These are phyloP conservation scores for Venturiaceae sp. DNA, from an alignment of 2,329 filamentous ascomycete genomes.

Conservation along the genomic window DNA sequence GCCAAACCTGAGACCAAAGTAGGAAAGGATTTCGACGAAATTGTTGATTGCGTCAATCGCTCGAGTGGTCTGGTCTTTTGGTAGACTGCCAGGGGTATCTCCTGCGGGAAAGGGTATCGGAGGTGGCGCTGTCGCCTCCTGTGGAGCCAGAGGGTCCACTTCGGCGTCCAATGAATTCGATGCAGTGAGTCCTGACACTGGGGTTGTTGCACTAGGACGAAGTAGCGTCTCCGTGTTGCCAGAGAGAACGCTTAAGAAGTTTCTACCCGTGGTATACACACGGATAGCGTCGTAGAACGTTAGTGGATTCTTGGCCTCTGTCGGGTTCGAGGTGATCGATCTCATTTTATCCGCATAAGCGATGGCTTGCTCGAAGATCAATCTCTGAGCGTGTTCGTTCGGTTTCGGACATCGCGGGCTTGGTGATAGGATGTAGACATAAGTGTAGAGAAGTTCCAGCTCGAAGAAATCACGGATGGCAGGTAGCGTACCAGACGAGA, in stretches of 20 bases:
- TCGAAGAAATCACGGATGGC: slow-evolving; percentile 70
- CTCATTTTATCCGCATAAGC: slow-evolving; percentile 60
- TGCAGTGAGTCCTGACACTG: slow-evolving; percentile 21
- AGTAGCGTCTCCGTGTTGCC: slow-evolving; percentile 40
- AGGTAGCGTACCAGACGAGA: slow-evolving; percentile 55
- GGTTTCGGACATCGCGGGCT: slow-evolving; percentile 64
- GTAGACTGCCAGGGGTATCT: slow-evolving; percentile 13
- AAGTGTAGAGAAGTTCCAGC: slow-evolving; percentile 82
- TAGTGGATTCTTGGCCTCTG: slow-evolving; percentile 36
- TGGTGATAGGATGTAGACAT: slow-evolving; percentile 79
- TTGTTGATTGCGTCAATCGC: slow-evolving; percentile 38
- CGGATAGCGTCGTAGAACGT: slow-evolving; percentile 84
- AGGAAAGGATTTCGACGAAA: slow-evolving; percentile 33
- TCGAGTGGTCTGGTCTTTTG: slow-evolving; percentile 27
- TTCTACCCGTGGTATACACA: slow-evolving; percentile 58
- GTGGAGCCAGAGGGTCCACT: slow-evolving; percentile 25
- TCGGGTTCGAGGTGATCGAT: neutral
- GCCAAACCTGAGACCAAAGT: slow-evolving; percentile 37
- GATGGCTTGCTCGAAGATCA: slow-evolving; percentile 80
- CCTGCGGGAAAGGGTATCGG: slow-evolving; percentile 20
- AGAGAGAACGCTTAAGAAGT: slow-evolving; percentile 47
- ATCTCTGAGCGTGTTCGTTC: slow-evolving; percentile 63
- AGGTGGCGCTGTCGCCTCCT: slow-evolving; percentile 18
- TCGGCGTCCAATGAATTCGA: slow-evolving; percentile 17
- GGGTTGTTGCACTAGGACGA: slow-evolving; percentile 29